These are phyloP conservation scores for Lyophyllum shimeji DNA, from an alignment of 768 basidiomycete species.

Conservation along the genomic window DNA sequence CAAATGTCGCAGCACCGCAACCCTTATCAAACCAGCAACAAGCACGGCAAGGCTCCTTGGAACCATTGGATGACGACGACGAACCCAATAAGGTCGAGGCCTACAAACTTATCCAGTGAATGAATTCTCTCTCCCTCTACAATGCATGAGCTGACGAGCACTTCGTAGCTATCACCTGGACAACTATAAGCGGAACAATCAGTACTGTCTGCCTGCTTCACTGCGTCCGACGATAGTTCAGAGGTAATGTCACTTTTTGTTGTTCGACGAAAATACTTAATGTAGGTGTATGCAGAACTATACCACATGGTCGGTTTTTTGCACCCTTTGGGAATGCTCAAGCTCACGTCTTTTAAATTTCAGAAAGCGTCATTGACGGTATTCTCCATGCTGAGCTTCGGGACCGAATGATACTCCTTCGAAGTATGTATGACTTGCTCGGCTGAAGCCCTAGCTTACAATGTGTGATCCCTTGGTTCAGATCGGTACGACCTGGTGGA, in stretches of 20 bases:
- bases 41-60: slow-evolving; percentile 29
- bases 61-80: slow-evolving; percentile 58
- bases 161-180: slow-evolving; percentile 79
- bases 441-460: background rate
- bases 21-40: slow-evolving; percentile 28
- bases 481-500: slow-evolving; percentile 81
- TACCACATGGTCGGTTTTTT: slow-evolving; percentile 70
- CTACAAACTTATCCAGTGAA: slow-evolving; percentile 75
- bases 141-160: background rate
- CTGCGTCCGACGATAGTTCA: slow-evolving; percentile 88
- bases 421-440: slow-evolving; percentile 48
- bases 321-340: background rate
- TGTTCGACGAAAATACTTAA: background rate
- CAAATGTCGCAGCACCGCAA: slow-evolving; percentile 30
- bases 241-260: slow-evolving; percentile 42
- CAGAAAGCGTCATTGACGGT: slow-evolving; percentile 90
- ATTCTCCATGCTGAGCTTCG: slow-evolving; percentile 88
- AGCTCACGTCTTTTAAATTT: slow-evolving; percentile 12
- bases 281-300: slow-evolving; percentile 46
- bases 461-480: slow-evolving; percentile 25
- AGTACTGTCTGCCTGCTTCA: slow-evolving; percentile 86
- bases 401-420: slow-evolving; percentile 85
- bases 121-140: background rate
- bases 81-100: slow-evolving; percentile 80
- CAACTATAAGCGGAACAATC: slow-evolving; percentile 82